Conservation (phyloP, 768 basidiomycete genomes). For the Auricularia auricula-judae region DNA sequence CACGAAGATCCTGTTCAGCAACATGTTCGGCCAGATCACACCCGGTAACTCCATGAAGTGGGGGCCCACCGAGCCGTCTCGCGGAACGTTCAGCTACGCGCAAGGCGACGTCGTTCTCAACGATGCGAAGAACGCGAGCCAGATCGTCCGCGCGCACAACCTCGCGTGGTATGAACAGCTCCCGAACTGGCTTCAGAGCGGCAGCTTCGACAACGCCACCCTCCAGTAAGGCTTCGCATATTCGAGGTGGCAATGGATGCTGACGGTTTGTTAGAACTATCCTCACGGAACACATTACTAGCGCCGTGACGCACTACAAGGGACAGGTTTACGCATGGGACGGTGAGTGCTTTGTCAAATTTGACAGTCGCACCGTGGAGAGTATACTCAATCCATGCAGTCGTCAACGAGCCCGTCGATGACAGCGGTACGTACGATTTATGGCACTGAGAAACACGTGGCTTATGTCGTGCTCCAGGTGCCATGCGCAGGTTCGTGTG, state of each 20-base stretch:
- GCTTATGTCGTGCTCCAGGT: background rate
- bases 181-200: slow-evolving; percentile 30
- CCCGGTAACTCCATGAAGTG: slow-evolving; percentile 49
- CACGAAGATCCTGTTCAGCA: slow-evolving; percentile 27
- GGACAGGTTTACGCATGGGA: slow-evolving; percentile 43
- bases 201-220: slow-evolving; percentile 30
- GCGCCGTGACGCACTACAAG: slow-evolving; percentile 41
- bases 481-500: background rate
- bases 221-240: slow-evolving; percentile 10
- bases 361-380: no score
- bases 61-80: slow-evolving; percentile 41
- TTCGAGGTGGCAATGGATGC: background rate
- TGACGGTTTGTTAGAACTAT: background rate
- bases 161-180: background rate
- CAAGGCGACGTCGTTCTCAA: slow-evolving; percentile 33
- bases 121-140: slow-evolving; percentile 31
- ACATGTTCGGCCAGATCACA: slow-evolving; percentile 35
- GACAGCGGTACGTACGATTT: slow-evolving; percentile 28
- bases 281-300: slow-evolving; percentile 28
- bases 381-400: slow-evolving; percentile 24
- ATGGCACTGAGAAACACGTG: background rate
- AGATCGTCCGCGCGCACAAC: slow-evolving; percentile 31
- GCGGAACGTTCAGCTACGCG: slow-evolving; percentile 35
- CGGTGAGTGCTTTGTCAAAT: background rate
- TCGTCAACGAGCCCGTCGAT: slow-evolving; percentile 49